Evolutionary conservation across 306 rosid species (phyloP).

Genomic region (Cicer pinnatifidum): DNA sequence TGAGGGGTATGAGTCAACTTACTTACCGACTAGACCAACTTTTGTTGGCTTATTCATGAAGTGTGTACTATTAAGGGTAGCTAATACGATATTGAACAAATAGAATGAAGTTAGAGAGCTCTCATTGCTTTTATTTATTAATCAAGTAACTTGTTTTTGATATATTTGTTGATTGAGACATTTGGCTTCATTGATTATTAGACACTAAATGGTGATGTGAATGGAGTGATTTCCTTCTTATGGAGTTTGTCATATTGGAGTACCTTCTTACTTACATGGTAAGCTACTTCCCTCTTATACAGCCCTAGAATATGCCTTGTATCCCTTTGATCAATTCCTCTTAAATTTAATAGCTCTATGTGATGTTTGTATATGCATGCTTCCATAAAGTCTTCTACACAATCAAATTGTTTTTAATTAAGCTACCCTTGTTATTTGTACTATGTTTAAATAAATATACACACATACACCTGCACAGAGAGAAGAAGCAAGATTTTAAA

Average conservation of each 20-base stretch:
- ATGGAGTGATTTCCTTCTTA: conserved; percentile 73
- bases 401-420: conserved; percentile 1
- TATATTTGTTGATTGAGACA: conserved; percentile 32
- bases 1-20: too few species aligned
- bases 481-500: conserved; percentile 30
- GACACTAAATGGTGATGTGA: conserved; percentile 41
- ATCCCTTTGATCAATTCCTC: not conserved
- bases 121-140: conserved; percentile 1
- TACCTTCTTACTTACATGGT: conserved; percentile 94
- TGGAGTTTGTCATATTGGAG: conserved; percentile 99
- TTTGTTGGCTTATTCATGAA: not conserved
- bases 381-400: conserved; percentile 10
- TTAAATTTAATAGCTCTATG: not conserved
- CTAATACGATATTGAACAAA: not conserved
- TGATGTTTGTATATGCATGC: conserved; percentile 7
- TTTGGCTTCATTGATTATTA: conserved; percentile 41
- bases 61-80: not conserved
- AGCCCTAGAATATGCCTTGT: not conserved
- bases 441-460: not conserved
- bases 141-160: not conserved
- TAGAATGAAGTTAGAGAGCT: not conserved
- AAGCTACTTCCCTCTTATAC: conserved; percentile 32
- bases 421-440: conserved; percentile 1
- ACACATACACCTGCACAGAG: not conserved
- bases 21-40: too few species aligned